Base-by-base conservation (phyloP, 1,139 yeast genomes). In the Zygoascus sp. region DNA sequence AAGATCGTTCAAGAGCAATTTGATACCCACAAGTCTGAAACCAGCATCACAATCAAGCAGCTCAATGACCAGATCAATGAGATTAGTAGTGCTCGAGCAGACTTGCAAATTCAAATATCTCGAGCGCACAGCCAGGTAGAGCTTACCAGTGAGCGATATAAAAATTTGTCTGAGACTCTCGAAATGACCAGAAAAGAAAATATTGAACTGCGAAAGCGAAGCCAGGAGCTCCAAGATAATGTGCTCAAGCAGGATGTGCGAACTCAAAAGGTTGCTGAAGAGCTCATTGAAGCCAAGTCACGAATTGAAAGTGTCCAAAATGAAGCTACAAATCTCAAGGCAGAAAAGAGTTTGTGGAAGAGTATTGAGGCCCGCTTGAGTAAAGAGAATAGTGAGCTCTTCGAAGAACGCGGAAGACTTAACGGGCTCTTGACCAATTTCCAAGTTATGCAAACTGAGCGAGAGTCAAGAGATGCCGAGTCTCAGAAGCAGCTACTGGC, bases 371-470 rank as follows among this genome's bases (percentile, higher is more conserved):
- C 66, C 13, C 70, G 83, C n/a, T 64, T 84, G 44, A 67, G 74
- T 32, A 68, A 68, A 22, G 92, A 84, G 51, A 72, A 80, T 42
- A 65, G 69, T 4, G 76, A 72, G 32, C 68, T 85, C 49, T 67
- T 73, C 44, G 72, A 72, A 5, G 95, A 88, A 58, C 80, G 80
- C 57, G 65, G 74, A 9, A 76, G 80, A 47, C 69, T 87, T 40
- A 81, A 75, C 53, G 75, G 77, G 6, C 70, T 82, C 52, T 73
- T 85, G n/a, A 63, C 76, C 19, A 83, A 77, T 57, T 67, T 85
- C 48, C 90, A 85, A 62, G 57, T 76, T 0, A 64, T 81, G 35
- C 78, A 82, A 47, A 73, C 73, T 47, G 94, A 85, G 59, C 74
- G 90, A 46, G 84, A 82, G 47, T 59, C 69, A 0, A 68, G 79